Evolutionary conservation across 1,284 basidiomycete species (phyloP).

Genomic region (Chalciporus sp.): DNA sequence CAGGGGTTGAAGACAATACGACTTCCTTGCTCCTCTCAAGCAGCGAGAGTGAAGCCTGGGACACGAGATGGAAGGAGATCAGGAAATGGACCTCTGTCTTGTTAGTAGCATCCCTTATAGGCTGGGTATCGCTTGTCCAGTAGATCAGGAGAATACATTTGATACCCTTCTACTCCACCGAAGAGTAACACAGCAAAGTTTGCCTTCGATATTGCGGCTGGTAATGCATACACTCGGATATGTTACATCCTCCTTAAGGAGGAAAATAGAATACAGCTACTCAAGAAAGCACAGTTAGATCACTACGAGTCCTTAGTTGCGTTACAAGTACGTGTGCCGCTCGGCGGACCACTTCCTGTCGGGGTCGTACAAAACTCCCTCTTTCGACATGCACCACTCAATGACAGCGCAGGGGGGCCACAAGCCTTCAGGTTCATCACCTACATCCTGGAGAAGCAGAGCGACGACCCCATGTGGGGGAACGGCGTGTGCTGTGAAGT

Average conservation of each 20-base stretch:
- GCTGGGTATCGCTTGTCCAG: conserved; percentile 30
- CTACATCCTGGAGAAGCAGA: conserved; percentile 62
- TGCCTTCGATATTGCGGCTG: not conserved
- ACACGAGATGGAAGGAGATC: conserved; percentile 25
- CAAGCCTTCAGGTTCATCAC: conserved; percentile 59
- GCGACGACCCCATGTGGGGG: conserved; percentile 74
- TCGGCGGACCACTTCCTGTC: conserved; percentile 34
- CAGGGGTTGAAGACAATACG: not conserved
- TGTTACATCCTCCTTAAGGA: not conserved
- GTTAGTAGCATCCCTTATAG: conserved; percentile 27
- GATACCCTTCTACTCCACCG: too few species aligned
- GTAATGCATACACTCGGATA: not conserved
- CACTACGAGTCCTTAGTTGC: not conserved
- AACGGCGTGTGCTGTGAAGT: conserved; percentile 57
- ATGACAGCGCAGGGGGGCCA: conserved; percentile 48
- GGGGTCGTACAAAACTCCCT: conserved; percentile 34
- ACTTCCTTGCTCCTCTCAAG: not conserved
- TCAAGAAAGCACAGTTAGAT: not conserved
- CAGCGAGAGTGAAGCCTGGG: conserved; percentile 14
- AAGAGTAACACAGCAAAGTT: too few species aligned
- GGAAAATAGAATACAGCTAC: not conserved
- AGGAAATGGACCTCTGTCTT: conserved; percentile 34
- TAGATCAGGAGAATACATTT: conserved; percentile 8
- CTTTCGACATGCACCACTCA: conserved; percentile 44
- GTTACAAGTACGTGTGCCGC: conserved; percentile 5